A percentile compares a stretch with the other conserved stretches of the same genome.
Evolutionary conservation across 768 basidiomycete genomes (phyloP).

Genomic region (Xerocomellus amylosporus): DNA sequence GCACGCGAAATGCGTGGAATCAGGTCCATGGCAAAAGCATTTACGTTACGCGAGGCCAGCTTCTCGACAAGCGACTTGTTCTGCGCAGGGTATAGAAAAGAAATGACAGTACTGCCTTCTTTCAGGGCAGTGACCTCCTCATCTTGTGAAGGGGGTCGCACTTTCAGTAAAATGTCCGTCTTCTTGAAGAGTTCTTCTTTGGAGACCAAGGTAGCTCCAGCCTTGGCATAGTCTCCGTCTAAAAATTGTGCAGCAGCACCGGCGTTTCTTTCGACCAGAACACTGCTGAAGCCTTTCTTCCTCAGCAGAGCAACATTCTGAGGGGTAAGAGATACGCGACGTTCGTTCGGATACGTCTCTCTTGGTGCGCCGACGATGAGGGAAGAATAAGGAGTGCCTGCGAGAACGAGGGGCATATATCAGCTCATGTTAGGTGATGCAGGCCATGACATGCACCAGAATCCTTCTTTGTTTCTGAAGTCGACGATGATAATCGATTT

Average conservation of each 20-base stretch:
- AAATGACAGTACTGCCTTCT: constrained; percentile 76
- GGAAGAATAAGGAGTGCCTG: constrained; percentile 64
- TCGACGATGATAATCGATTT: constrained; percentile 12
- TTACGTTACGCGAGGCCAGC: constrained; percentile 62
- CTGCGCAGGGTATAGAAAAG: constrained; percentile 81
- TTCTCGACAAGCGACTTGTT: constrained; percentile 73
- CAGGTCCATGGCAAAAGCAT: constrained; percentile 87
- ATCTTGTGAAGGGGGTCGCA: constrained; percentile 66
- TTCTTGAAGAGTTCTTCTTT: constrained; percentile 63
- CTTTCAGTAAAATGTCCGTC: constrained; percentile 83
- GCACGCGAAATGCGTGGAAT: constrained; percentile 90
- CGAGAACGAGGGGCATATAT: background rate
- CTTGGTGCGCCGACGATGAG: constrained; percentile 74
- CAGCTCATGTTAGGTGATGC: background rate
- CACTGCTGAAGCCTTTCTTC: constrained; percentile 77
- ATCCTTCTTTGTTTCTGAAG: constrained; percentile 20
- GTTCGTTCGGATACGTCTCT: constrained; percentile 75
- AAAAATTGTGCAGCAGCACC: constrained; percentile 74
- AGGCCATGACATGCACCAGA: constrained; percentile 22
- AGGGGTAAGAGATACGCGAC: constrained; percentile 79
- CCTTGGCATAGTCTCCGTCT: constrained; percentile 74
- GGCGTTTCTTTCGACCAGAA: constrained; percentile 72
- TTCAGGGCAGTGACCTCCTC: constrained; percentile 63
- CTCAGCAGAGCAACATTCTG: constrained; percentile 69
- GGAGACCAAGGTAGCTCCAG: constrained; percentile 77